Evolutionary conservation across 2,329 filamentous ascomycete species (phyloP).

Genomic region (Thelonectria blattea): DNA sequence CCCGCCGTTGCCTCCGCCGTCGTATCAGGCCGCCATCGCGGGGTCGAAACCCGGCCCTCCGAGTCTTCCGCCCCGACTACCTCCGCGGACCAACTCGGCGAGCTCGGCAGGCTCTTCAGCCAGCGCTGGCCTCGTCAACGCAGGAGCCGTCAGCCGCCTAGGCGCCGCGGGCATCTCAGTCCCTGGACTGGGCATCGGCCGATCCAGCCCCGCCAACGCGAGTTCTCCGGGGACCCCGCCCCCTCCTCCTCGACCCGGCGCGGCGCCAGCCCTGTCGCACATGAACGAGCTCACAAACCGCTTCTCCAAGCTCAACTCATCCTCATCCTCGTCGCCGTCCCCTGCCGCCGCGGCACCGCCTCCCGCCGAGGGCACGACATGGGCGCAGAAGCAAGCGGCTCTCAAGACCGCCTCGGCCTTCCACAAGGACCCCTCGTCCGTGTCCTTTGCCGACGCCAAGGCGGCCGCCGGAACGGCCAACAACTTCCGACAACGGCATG

Average conservation of each 20-base stretch:
- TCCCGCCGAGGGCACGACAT: conserved; percentile 61
- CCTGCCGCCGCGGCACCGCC: conserved; percentile 20
- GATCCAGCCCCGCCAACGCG: conserved; percentile 39
- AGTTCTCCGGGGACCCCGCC: conserved; percentile 36
- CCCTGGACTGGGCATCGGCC: conserved; percentile 75
- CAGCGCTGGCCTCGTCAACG: conserved; percentile 49
- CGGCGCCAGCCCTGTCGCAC: conserved; percentile 45
- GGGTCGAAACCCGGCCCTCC: conserved; percentile 50
- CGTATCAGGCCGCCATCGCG: conserved; percentile 39
- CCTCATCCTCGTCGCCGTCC: conserved; percentile 17
- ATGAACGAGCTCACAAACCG: conserved; percentile 72
- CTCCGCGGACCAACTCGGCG: conserved; percentile 53
- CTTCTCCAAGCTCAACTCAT: conserved; percentile 61
- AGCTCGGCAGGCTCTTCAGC: conserved; percentile 32
- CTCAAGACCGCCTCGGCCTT: conserved; percentile 65
- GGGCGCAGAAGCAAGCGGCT: conserved; percentile 69
- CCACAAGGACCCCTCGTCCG: conserved; percentile 65
- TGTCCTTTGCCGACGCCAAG: conserved; percentile 64
- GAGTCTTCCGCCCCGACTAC: conserved; percentile 72
- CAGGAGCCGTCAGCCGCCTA: conserved; percentile 68
- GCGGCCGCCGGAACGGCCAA: conserved; percentile 66
- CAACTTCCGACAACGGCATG: conserved; percentile 73
- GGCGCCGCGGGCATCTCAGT: conserved; percentile 79
- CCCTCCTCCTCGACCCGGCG: conserved; percentile 34
- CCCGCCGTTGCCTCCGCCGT: conserved; percentile 40